Percentiles rank a stretch among this genome's conserved stretches.
These are phyloP conservation scores for Claviceps arundinis DNA, from an alignment of 2,329 filamentous ascomycete genomes.

Conservation along the genomic window DNA sequence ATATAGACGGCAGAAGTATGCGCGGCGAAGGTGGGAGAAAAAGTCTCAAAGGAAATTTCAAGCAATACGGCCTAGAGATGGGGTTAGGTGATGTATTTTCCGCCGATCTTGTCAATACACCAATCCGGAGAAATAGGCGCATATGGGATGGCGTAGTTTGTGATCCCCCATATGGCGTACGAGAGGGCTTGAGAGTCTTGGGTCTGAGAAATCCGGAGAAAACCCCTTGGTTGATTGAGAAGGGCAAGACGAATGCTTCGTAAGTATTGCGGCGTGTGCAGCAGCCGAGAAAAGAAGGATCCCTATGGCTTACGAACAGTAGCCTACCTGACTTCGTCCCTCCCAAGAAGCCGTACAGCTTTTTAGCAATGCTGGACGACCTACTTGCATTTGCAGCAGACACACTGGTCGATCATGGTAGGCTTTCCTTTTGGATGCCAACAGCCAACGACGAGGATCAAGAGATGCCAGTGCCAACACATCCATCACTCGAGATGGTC, in stretches of 20 bases:
- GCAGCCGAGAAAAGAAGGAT: neutral
- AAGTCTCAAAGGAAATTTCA: constrained; percentile 56
- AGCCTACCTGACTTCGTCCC: constrained; percentile 56
- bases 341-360: constrained; percentile 85
- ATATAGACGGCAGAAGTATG: constrained; percentile 86
- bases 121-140: constrained; percentile 43
- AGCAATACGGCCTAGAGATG: constrained; percentile 60
- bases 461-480: constrained; percentile 62
- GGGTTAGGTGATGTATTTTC: constrained; percentile 67
- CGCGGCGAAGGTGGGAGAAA: constrained; percentile 50
- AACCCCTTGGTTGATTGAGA: constrained; percentile 46
- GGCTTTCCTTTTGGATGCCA: constrained; percentile 95
- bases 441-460: constrained; percentile 69
- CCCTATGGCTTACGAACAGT: neutral
- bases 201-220: constrained; percentile 58
- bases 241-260: constrained; percentile 57
- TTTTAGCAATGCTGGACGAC: constrained; percentile 78
- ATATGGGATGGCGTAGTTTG: constrained; percentile 85
- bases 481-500: constrained; percentile 61
- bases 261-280: constrained; percentile 26
- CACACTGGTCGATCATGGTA: constrained; percentile 64
- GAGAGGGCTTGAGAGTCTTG: constrained; percentile 81
- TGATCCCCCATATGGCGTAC: constrained; percentile 89
- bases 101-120: constrained; percentile 78
- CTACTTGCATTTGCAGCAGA: constrained; percentile 70